Evolutionary conservation across 2,329 filamentous ascomycete genomes (phyloP).

Genomic region (Fusarium palustre): DNA sequence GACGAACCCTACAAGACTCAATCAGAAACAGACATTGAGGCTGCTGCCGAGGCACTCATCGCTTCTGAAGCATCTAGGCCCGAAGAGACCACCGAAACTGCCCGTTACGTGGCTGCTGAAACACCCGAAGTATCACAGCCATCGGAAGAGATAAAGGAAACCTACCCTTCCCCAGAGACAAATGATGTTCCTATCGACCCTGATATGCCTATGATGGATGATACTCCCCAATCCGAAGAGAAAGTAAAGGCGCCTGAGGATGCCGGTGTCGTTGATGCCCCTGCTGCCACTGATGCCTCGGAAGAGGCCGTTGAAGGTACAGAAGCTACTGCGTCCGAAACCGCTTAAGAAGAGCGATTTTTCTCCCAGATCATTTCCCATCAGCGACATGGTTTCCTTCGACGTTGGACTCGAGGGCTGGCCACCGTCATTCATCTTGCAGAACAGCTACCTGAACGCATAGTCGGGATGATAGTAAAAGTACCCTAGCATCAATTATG

Average conservation of each 20-base stretch:
- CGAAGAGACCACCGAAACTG: slow-evolving; percentile 4
- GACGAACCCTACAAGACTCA: slow-evolving; percentile 35
- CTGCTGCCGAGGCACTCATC: slow-evolving; percentile 34
- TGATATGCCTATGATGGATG: slow-evolving; percentile 25
- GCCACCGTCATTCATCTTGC: neutral
- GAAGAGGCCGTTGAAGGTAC: neutral
- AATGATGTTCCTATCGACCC: slow-evolving; percentile 20
- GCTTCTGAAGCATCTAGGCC: slow-evolving; percentile 23
- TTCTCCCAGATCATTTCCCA: slow-evolving; percentile 6
- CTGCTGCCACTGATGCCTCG: slow-evolving; percentile 16
- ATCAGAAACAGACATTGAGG: slow-evolving; percentile 30
- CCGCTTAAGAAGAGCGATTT: slow-evolving; percentile 30
- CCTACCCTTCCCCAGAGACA: neutral
- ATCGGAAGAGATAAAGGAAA: slow-evolving; percentile 16
- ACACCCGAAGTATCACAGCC: neutral
- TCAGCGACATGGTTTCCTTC: neutral
- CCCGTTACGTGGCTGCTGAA: slow-evolving; percentile 3
- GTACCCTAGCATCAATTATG: slow-evolving; percentile 40
- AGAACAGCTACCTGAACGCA: slow-evolving; percentile 6
- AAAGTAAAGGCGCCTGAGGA: slow-evolving; percentile 22
- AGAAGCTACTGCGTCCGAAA: slow-evolving; percentile 23
- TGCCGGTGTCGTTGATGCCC: slow-evolving; percentile 20
- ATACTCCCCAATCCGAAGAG: slow-evolving; percentile 20
- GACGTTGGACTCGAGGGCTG: neutral
- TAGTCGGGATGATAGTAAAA: slow-evolving; percentile 22